Base-by-base conservation (phyloP, 768 basidiomycete species). In the Strobilomyces dryophilus region DNA sequence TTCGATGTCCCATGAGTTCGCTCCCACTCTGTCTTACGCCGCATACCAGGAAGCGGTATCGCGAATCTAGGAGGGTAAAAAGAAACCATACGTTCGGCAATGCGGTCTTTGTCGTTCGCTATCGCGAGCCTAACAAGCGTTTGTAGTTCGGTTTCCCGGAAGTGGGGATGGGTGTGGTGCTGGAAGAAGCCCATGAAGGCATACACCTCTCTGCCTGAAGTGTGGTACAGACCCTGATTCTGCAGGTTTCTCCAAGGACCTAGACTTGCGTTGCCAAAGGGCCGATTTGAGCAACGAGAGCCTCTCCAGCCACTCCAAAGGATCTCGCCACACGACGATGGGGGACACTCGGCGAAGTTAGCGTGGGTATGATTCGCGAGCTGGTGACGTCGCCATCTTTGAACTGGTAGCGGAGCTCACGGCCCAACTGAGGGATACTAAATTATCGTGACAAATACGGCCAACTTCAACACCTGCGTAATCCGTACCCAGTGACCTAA, bases 131-230 rank as follows among this genome's bases (percentile, higher is more conserved):
- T 50, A 3, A 49, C 59, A n/a, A 61, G 50, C 5, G 65, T 65
- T 46, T 66, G 62, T 35, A 61, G 1, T 26, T 58, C 51, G 11
- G 53, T 64, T 29, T 64, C 63, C 34, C 39, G 18, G 14, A 29
- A 15, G 21, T 62, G 37, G 15, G 59, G 65, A 11, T 42, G 26
- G 29, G 65, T 65, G 1, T 56, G 66, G 45, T 64, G 64, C 29
- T 57, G 51, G 21, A 68, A 65, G 41, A 68, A 64, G 4, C 58
- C 58, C 66, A 63, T 64, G 1, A 68, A 58, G 10, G 64, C 55
- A 8, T 64, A 66, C 31, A 68, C 64, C 51, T 66, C 24, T 64
- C 65, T 37, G 59, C 37, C 37, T 44, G 44, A 53, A 58, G 45
- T 21, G 8, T 5, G 24, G 14, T 24, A 32, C 1, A 29, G 46